Evolutionary conservation across 2,329 filamentous ascomycete species (phyloP), one percentile per base, ranked within the genome.

Genomic region (Ceratocystis colombiana): DNA sequence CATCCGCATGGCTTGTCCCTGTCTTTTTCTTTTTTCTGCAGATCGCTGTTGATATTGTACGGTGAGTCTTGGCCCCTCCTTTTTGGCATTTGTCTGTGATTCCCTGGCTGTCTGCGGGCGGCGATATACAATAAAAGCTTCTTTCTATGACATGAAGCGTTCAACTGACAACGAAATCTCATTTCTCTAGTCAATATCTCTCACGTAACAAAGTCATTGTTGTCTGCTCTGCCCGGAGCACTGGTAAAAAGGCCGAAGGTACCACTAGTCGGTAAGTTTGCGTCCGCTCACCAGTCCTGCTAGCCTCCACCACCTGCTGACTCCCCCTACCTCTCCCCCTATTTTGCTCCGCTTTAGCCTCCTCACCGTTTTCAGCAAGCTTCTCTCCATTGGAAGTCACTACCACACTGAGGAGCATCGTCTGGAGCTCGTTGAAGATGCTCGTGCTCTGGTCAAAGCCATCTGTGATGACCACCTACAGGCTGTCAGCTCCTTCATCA

Each of bases 161-260:
- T 41, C 12, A 41, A 41, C 37, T 50, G 20, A 22, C 48, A 22
- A 10, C 7, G 15, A n/a, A 6, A 28, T 33, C 7, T 46, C 6
- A 3, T 66, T 71, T 66, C 69, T 64, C 30, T 65, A 69, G 67
- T 15, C 62, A 66, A 22, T 68, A 69, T 73, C 77, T 95, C 66
- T 79, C 79, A 65, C 79, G 84, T 67, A 86, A 90, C 73, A 87
- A 87, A 75, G 86, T 96, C 70, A 92, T 91, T 66, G 88, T 99
- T 67, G 93, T 99, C 67, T 99, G 94, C 78, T 99, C 94, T 68
- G 94, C 94, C 53, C 83, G 94, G 74, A 96, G 91, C 77, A 94
- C 89, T 68, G 92, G 90, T 69, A 96, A 93, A 74, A 99, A 99
- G 79, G 84, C 87, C 65, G 90, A 95, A 71, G 94, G 94, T 69